phyloP scores from a whole-genome alignment of 805 yeast genomes.

The Candida xiaguanensis region DNA sequence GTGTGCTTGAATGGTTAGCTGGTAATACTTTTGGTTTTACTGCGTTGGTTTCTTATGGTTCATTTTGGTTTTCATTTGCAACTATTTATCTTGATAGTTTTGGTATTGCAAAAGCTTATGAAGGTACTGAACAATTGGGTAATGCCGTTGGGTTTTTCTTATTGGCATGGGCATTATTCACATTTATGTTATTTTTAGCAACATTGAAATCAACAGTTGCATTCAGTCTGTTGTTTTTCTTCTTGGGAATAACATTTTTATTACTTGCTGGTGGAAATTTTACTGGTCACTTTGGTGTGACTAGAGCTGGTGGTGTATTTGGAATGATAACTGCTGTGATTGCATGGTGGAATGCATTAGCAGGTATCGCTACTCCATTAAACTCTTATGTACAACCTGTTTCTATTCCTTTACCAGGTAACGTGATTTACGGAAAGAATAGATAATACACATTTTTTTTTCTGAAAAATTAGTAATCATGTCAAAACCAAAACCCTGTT shows the following conservation, averaged over 20 bases:
- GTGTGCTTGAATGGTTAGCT: slow-evolving; percentile 60
- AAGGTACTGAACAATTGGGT: slow-evolving; percentile 25
- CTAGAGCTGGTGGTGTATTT: slow-evolving; percentile 59
- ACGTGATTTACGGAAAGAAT: neutral
- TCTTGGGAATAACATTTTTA: slow-evolving; percentile 52
- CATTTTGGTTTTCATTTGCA: slow-evolving; percentile 66
- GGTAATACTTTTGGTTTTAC: slow-evolving; percentile 69
- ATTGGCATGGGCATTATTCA: slow-evolving; percentile 62
- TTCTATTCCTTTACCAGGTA: slow-evolving; percentile 33
- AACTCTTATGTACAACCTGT: slow-evolving; percentile 55
- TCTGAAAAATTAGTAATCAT: slow-evolving; percentile 4
- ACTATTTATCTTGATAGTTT: slow-evolving; percentile 58
- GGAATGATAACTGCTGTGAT: slow-evolving; percentile 54
- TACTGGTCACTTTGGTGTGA: slow-evolving; percentile 34
- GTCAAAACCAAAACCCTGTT: slow-evolving; percentile 80
- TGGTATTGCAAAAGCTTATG: slow-evolving; percentile 57
- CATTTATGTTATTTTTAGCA: slow-evolving; percentile 48
- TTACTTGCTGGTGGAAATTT: slow-evolving; percentile 53
- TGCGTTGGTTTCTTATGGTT: slow-evolving; percentile 61
- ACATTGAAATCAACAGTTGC: slow-evolving; percentile 65
- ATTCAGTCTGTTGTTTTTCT: slow-evolving; percentile 54
- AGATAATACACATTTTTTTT: too few relatives aligned
- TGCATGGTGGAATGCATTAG: slow-evolving; percentile 66
- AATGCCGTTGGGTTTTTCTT: slow-evolving; percentile 59
- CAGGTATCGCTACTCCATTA: slow-evolving; percentile 54